phyloP scores from a whole-genome alignment of 2,329 filamentous ascomycete species.

The Orbilia blumenaviensis region DNA sequence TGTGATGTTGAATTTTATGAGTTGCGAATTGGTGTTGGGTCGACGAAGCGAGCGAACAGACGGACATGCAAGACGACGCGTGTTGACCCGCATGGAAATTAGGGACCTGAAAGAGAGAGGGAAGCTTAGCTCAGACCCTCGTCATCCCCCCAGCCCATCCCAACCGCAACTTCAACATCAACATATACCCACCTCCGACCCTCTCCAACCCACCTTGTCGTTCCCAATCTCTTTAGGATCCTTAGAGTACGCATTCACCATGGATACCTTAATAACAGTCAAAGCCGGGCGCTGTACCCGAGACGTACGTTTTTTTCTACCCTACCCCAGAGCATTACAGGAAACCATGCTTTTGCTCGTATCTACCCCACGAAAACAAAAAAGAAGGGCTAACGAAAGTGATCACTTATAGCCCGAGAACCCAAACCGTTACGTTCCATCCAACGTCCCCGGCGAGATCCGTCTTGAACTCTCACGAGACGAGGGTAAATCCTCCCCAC shows the following conservation, averaged over 20 bases:
- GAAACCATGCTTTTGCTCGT: no score
- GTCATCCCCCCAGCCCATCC: background rate
- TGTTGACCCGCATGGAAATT: background rate
- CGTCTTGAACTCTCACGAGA: slow-evolving; percentile 24
- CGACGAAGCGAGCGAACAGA: no score
- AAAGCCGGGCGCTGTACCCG: slow-evolving; percentile 57
- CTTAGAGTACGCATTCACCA: background rate
- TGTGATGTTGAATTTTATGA: slow-evolving; percentile 49
- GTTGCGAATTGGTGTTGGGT: slow-evolving; percentile 30
- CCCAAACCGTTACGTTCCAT: slow-evolving; percentile 55
- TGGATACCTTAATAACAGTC: slow-evolving; percentile 46
- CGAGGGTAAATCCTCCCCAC: slow-evolving; percentile 11
- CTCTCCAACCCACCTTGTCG: background rate
- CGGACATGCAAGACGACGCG: no score
- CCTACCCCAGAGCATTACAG: no score
- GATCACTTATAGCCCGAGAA: slow-evolving; percentile 32
- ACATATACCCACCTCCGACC: background rate
- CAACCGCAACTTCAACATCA: slow-evolving; percentile 11
- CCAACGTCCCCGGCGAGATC: slow-evolving; percentile 56
- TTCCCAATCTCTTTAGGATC: background rate
- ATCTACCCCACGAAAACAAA: background rate
- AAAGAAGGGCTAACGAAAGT: slow-evolving; percentile 30
- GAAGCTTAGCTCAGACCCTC: slow-evolving; percentile 27
- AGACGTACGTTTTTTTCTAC: slow-evolving; percentile 53
- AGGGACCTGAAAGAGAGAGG: no score